phyloP scores from a whole-genome alignment of 2,329 filamentous ascomycete genomes.

The Alternaria sp. region DNA sequence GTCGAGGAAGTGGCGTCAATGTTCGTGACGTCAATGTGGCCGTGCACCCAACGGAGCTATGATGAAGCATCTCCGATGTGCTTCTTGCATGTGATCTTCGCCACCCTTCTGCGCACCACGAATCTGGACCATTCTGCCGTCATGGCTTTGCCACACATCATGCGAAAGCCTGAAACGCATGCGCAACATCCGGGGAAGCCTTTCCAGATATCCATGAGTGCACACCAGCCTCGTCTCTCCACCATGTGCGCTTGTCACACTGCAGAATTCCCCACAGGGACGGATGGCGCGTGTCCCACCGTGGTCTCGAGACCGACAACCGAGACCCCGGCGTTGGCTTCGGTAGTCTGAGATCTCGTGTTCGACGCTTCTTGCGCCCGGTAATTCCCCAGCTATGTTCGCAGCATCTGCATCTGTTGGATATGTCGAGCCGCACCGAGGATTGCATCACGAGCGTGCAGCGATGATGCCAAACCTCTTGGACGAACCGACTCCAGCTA shows the following conservation, averaged over 20 bases:
- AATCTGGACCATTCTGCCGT: neutral
- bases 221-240: conserved; percentile 10
- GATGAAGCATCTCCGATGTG: neutral
- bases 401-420: conserved; percentile 2
- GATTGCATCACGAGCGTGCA: neutral
- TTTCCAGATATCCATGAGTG: neutral
- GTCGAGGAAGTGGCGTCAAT: neutral
- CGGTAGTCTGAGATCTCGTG: conserved; percentile 14
- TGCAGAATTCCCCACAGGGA: conserved; percentile 2
- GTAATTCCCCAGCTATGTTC: neutral
- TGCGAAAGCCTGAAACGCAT: neutral
- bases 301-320: conserved; percentile 12
- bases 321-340: conserved; percentile 9
- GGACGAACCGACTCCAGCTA: rapidly evolving
- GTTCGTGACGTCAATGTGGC: conserved; percentile 15
- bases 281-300: conserved; percentile 13
- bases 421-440: neutral
- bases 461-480: neutral
- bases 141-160: neutral
- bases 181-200: neutral
- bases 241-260: conserved; percentile 26
- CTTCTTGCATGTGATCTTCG: conserved; percentile 3
- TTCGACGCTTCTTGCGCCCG: neutral
- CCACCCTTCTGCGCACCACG: neutral
- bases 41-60: neutral